Evolutionary conservation across 495 filamentous ascomycete genomes (phyloP).

Genomic region (Aspergillus conjunctus): DNA sequence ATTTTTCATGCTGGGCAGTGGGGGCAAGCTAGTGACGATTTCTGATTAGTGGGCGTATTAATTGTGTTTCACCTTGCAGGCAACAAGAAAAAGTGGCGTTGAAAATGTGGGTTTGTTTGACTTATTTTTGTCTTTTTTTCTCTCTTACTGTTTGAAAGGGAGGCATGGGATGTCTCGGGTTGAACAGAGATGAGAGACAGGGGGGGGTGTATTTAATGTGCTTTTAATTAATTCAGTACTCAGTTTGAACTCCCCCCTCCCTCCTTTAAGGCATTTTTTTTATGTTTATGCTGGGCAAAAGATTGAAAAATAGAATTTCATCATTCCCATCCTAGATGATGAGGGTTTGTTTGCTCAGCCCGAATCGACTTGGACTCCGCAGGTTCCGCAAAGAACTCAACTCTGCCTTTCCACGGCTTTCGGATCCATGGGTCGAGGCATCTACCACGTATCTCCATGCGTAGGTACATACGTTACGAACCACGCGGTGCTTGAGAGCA

Average conservation of each 20-base stretch:
- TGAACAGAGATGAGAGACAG: too few relatives aligned
- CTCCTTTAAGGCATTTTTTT: too few relatives aligned
- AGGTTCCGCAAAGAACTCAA: conserved; percentile 17
- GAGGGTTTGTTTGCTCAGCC: not conserved
- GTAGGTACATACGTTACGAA: conserved; percentile 8
- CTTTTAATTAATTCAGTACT: too few relatives aligned
- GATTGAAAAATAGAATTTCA: not conserved
- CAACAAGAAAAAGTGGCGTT: conserved; percentile 19
- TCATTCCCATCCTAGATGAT: not conserved
- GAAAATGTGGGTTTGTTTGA: not conserved
- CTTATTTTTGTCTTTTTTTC: conserved; percentile 4
- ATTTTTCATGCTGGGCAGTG: not conserved
- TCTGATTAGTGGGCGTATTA: conserved; percentile 18
- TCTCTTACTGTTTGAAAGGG: not conserved
- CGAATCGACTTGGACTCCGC: conserved; percentile 3
- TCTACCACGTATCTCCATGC: conserved; percentile 4
- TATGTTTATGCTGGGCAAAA: too few relatives aligned
- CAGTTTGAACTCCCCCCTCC: too few relatives aligned
- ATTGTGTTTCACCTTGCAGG: conserved; percentile 25
- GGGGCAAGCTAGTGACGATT: conserved; percentile 1
- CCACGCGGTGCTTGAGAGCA: not conserved
- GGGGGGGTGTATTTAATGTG: too few relatives aligned
- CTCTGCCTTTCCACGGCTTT: conserved; percentile 3
- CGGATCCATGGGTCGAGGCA: conserved; percentile 5
- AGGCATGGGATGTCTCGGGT: too few relatives aligned